Evolutionary conservation across 2,329 filamentous ascomycete genomes (phyloP).

Genomic region (Colletotrichum nymphaeae): DNA sequence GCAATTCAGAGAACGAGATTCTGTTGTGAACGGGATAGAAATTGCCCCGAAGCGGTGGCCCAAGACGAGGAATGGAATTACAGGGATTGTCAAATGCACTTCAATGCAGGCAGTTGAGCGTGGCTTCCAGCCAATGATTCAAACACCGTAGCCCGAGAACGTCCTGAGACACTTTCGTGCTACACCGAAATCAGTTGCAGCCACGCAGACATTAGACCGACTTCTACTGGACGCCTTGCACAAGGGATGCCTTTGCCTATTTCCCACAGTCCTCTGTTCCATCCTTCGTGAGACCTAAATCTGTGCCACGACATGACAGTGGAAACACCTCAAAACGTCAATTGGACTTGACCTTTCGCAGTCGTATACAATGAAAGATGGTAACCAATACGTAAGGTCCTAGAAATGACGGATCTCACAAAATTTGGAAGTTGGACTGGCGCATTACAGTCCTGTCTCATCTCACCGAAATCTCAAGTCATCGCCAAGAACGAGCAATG

Average conservation of each 20-base stretch:
- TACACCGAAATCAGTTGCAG: background rate
- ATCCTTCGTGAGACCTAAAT: background rate
- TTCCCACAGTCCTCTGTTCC: background rate
- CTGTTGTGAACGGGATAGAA: no score
- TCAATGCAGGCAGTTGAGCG: background rate
- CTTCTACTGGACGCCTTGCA: background rate
- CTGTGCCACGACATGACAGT: background rate
- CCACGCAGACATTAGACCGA: background rate
- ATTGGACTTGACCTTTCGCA: background rate
- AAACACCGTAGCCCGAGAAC: background rate
- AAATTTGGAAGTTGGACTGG: background rate
- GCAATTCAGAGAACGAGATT: background rate
- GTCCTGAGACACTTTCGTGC: background rate
- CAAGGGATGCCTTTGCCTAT: background rate
- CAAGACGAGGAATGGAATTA: background rate
- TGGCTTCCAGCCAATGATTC: background rate
- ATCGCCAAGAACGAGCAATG: background rate
- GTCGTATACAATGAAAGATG: fast-evolving
- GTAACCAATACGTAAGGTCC: background rate
- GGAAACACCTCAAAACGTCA: background rate
- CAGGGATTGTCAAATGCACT: background rate
- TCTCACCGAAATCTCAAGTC: background rate
- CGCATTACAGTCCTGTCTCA: background rate
- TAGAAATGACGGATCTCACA: background rate
- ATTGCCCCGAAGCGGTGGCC: no score